Base-by-base conservation (phyloP, 192 early-diverging fungal genomes). In the Linnemannia schmuckeri region DNA sequence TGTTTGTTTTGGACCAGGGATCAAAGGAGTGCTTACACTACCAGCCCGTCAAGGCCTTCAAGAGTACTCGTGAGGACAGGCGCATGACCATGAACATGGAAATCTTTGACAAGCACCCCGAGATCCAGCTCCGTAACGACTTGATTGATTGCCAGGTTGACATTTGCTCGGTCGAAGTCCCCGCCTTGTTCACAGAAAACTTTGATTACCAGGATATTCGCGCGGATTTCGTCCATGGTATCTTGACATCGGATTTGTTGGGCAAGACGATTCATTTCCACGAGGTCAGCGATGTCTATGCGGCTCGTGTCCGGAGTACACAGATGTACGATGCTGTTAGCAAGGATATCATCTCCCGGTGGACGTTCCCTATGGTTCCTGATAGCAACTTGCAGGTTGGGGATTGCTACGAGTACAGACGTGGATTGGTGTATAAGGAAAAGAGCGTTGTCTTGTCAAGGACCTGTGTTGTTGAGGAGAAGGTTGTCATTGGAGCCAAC, bases 141-240 rank as follows among this genome's bases (percentile, higher is more conserved):
- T 89, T 99, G 66, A 95, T 98, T 55, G 98, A 99, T 90, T 96
- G 95, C 82, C 95, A 94, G 30, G 91, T 99, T 69, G 97, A 97
- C 75, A 96, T 99, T 66, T 99, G 98, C 90, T 95, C 97, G 18
- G 92, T 96, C 8, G 97, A 97, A 72, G 96, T 97, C 7, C 95
- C 96, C 35, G 93, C 97, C 3, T 91, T 98, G 74, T 98, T 99
- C 80, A 96, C 95, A 13, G 98, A 99, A 83, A 99, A 99, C 91
- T 99, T 98, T 91, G 98, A 99, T 90, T 99, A 97, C 89, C 97
- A 98, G 88, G 93, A 95, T 72, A 91, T 98, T 68, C 93, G 97
- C 33, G 90, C 90, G 35, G 96, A 99, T 89, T 99, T 99, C 89
- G 93, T 98, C 52, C 91, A 94, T 40, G 97, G 97, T 37, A 97